A percentile compares a stretch with the other conserved stretches of the same genome.
phyloP scores from a whole-genome alignment of 176 grass and related monocot species.

The Cymbopogon citratus region DNA sequence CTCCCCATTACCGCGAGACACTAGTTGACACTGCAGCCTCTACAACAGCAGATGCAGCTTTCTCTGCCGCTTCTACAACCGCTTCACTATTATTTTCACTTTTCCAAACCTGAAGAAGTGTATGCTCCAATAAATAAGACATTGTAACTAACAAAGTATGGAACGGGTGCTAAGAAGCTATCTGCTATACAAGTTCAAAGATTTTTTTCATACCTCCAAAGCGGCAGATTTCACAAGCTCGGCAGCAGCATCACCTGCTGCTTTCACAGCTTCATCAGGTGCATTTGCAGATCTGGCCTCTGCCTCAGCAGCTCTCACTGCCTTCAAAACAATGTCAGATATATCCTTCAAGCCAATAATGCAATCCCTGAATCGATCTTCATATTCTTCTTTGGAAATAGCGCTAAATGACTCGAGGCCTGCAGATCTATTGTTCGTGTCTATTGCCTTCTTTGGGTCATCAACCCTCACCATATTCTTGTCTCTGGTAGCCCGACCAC shows the following conservation, averaged over 20 bases:
- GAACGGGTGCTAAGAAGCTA: background rate
- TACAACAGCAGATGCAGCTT: conserved; percentile 81
- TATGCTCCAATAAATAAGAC: background rate
- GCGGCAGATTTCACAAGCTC: conserved; percentile 92
- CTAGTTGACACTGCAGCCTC: conserved; percentile 90
- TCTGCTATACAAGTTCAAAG: background rate
- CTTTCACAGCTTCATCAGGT: conserved; percentile 83
- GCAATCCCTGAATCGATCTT: conserved; percentile 85
- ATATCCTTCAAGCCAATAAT: conserved; percentile 93
- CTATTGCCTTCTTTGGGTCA: conserved; percentile 44
- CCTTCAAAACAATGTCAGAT: conserved; percentile 83
- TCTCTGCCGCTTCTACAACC: conserved; percentile 55
- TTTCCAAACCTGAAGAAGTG: conserved; percentile 72
- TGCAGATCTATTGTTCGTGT: conserved; percentile 32
- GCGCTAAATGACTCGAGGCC: conserved; percentile 8
- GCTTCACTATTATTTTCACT: conserved; percentile 62
- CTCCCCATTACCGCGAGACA: conserved; percentile 62
- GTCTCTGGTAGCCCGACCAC: conserved; percentile 35
- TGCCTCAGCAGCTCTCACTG: conserved; percentile 78
- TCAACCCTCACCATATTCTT: conserved; percentile 30
- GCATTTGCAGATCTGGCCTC: conserved; percentile 80
- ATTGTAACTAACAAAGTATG: background rate
- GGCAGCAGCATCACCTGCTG: conserved; percentile 94
- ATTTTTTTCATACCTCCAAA: conserved; percentile 57
- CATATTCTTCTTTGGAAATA: conserved; percentile 53